These are phyloP conservation scores for Pulveroboletus sp. DNA, from an alignment of 768 basidiomycete species.

Conservation along the genomic window DNA sequence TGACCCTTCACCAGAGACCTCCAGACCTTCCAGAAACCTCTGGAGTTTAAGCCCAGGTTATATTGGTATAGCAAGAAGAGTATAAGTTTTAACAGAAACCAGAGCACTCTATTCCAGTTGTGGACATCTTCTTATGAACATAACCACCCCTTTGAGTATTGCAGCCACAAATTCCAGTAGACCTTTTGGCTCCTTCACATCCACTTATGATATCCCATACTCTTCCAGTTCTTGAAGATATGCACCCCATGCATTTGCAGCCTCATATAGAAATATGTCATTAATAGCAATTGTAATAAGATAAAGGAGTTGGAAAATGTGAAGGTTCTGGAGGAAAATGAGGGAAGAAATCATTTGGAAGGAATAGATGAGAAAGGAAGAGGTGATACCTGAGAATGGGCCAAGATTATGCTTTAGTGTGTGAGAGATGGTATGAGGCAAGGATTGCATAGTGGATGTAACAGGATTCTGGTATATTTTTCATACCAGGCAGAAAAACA, in stretches of 20 bases:
- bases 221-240: conserved; percentile 25
- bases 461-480: conserved; percentile 8
- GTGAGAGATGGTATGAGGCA: conserved; percentile 16
- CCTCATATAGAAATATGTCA: conserved; percentile 23
- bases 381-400: conserved; percentile 12
- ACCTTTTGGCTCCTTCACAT: conserved; percentile 10
- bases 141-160: conserved; percentile 21
- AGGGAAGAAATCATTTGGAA: conserved; percentile 23
- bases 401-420: conserved; percentile 26
- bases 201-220: conserved; percentile 25
- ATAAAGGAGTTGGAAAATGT: conserved; percentile 20
- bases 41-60: too few relatives aligned
- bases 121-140: conserved; percentile 16
- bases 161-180: conserved; percentile 9
- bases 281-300: conserved; percentile 26
- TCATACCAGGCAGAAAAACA: conserved; percentile 22
- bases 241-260: conserved; percentile 25
- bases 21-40: too few relatives aligned
- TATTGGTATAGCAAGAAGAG: too few relatives aligned
- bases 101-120: conserved; percentile 3
- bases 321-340: conserved; percentile 17
- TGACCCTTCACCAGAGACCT: too few relatives aligned
- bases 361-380: conserved; percentile 23
- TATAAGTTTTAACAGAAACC: too few relatives aligned
- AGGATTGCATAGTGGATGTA: neutral